Evolutionary conservation across 345 rosid genomes (phyloP).

Genomic region (Cardamine chenopodiifolia): DNA sequence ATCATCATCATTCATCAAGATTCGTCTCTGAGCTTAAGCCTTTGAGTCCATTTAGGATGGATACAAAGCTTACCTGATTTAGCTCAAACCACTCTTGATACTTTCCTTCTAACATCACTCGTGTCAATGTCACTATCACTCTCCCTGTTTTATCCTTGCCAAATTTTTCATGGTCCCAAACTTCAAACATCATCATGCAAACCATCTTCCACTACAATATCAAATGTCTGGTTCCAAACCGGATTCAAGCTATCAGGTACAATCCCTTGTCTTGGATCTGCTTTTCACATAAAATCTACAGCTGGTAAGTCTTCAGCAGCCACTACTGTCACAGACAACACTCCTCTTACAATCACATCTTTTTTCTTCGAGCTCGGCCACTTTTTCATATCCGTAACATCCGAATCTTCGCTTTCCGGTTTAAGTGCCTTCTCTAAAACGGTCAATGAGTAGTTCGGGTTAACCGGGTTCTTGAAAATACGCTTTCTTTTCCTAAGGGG

Average conservation of each 20-base stretch:
- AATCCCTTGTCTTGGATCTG: conserved; percentile 87
- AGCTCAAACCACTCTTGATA: conserved; percentile 57
- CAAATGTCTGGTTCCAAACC: conserved; percentile 94
- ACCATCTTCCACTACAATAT: conserved; percentile 92
- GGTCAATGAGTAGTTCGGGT: conserved; percentile 59
- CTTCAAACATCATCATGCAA: conserved; percentile 78
- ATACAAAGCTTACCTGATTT: conserved; percentile 69
- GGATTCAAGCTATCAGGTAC: conserved; percentile 79
- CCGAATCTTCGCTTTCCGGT: conserved; percentile 45
- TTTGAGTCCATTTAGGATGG: conserved; percentile 79
- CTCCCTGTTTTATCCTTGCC: conserved; percentile 87
- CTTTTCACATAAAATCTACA: conserved; percentile 76
- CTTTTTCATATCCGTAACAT: conserved; percentile 21
- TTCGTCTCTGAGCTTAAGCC: conserved; percentile 57
- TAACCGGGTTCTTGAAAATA: conserved; percentile 58
- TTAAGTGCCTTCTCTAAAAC: conserved; percentile 75
- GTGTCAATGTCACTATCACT: conserved; percentile 81
- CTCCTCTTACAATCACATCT: conserved; percentile 82
- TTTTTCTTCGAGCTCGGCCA: conserved; percentile 46
- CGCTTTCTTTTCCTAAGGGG: conserved; percentile 66
- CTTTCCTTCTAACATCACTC: conserved; percentile 80
- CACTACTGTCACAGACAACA: conserved; percentile 69
- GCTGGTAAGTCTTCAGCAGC: conserved; percentile 75
- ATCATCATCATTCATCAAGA: conserved; percentile 18
- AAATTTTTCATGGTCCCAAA: conserved; percentile 86